Evolutionary conservation across 495 filamentous ascomycete species (phyloP), one percentile per base, ranked within the genome.

Genomic region (Hyaloscypha finlandica): DNA sequence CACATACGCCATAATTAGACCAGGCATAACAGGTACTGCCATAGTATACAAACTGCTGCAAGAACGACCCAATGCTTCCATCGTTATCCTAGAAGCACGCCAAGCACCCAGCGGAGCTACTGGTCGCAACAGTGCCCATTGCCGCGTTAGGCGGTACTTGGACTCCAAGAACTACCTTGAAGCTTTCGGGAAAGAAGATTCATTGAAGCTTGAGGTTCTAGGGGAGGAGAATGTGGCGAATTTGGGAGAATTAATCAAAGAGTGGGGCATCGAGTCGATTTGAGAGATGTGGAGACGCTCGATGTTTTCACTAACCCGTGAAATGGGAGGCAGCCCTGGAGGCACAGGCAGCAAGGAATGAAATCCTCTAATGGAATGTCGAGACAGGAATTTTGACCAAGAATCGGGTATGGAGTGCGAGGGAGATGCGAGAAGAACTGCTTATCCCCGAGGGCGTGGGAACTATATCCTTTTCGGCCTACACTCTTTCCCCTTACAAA

Each of bases 1-100:
- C 37, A 83, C 90, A 64, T 80, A 81, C 45, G 80, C 86, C n/a
- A 84, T 92, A 48, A 85, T 92, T 58, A 89, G 90, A 45, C 87
- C 85, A 32, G 90, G 89, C 8, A 90, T 91, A 65, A 88, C 87
- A 1, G 88, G 89, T 20, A 79, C 87, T 0, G 77, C 84, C 0
- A 78, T 89, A 3, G 84, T 88, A 14, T 85, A 83, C 74, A 75
- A 71, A 32, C 63, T 70, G 32, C 56, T 60, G 6, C 29, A 19
- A 25, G n/a, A 51, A 6, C 12, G 35, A 14, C 64, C 64, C 6
- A 9, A 64, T 73, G 62, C 62, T 14, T 35, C 53, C 9, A 66
- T 86, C 16, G 74, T 86, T 4, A 84, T 87, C 78, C 76, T 86
- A 20, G 85, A 88, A 65, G 85, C 84, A 3, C 77, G 84, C 4